Evolutionary conservation across 1,139 yeast genomes (phyloP), one percentile per base, ranked within the genome.

Genomic region (Saccharomycopsis crataegensis): DNA sequence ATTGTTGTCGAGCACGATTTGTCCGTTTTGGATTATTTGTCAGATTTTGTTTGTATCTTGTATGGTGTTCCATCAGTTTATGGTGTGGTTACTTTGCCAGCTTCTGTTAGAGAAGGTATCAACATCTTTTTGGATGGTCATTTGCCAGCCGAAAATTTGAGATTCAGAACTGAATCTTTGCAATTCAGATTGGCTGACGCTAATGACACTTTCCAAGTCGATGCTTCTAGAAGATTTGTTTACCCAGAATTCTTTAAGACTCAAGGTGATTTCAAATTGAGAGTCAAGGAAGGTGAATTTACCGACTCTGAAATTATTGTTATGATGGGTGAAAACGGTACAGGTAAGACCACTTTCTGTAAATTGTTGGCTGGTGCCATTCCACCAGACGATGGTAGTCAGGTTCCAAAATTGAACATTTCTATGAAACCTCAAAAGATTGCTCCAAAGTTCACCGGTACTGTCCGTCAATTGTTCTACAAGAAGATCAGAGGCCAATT

Each of bases 311-410:
- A 93, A 75, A 93, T 93, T 64, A 79, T 93, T 67, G 99, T 93
- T 57, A 89, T 93, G 97, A 91, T 93, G 96, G 99, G 99, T 69
- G 99, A 93, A 75, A 93, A 93, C 70, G 99, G 99, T 76, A 93
- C 99, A 31, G 99, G 99, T 77, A 93, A 93, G 75, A 93, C 99
- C 46, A 93, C 99, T 8, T 85, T 93, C 76, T 91, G 97, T 79
- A 87, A 86, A 69, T 76, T 93, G 66, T 78, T 93, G 64, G 98
- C 99, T 22, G 99, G 99, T 65, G 89, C 89, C 46, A 77, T 87
- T 61, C 77, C 87, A 50, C 94, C 98, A 43, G 97, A 91, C 71
- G 79, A 80, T 61, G 89, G 89, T 56, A 64, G 68, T 53, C 71
- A 73, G 59, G 83, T 89, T 60, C 97, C 98, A 54, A 84, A 86